A percentile compares a stretch with the other conserved stretches of the same genome.
Conservation (phyloP, 768 basidiomycete species). For the Xanthoconium stramineum region DNA sequence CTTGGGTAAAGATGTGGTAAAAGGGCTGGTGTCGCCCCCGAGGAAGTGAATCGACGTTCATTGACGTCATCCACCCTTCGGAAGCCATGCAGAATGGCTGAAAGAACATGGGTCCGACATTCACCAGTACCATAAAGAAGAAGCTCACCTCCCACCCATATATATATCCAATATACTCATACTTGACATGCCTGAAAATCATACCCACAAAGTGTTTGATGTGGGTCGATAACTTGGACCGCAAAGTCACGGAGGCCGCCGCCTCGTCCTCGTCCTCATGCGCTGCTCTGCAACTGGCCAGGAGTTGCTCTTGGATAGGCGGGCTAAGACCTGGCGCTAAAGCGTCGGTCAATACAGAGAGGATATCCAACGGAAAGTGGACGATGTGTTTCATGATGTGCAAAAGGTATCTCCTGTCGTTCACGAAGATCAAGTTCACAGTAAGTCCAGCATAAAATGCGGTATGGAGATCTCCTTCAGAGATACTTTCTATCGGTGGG, state of each 20-base stretch:
- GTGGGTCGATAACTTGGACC: constrained; percentile 20
- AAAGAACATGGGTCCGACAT: neutral
- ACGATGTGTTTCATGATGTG: constrained; percentile 33
- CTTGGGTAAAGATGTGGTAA: constrained; percentile 38
- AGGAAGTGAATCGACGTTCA: constrained; percentile 39
- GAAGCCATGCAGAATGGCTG: constrained; percentile 37
- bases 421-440: constrained; percentile 37
- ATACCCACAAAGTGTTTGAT: constrained; percentile 49
- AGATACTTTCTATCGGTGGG: constrained; percentile 16
- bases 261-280: constrained; percentile 32
- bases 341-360: constrained; percentile 38
- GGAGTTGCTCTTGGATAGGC: constrained; percentile 25
- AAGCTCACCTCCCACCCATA: constrained; percentile 46
- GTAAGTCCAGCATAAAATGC: constrained; percentile 37
- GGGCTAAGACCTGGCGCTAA: constrained; percentile 34
- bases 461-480: constrained; percentile 34
- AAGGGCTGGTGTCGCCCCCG: constrained; percentile 49
- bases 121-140: neutral
- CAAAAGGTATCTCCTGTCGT: constrained; percentile 30
- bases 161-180: constrained; percentile 43
- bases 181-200: constrained; percentile 41
- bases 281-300: constrained; percentile 28
- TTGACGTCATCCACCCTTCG: constrained; percentile 42
- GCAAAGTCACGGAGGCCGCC: constrained; percentile 24
- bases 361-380: constrained; percentile 41